A percentile compares a stretch with the other conserved stretches of the same genome.
phyloP scores from a whole-genome alignment of 2,329 filamentous ascomycete species.

The Microdochium bolleyi region DNA sequence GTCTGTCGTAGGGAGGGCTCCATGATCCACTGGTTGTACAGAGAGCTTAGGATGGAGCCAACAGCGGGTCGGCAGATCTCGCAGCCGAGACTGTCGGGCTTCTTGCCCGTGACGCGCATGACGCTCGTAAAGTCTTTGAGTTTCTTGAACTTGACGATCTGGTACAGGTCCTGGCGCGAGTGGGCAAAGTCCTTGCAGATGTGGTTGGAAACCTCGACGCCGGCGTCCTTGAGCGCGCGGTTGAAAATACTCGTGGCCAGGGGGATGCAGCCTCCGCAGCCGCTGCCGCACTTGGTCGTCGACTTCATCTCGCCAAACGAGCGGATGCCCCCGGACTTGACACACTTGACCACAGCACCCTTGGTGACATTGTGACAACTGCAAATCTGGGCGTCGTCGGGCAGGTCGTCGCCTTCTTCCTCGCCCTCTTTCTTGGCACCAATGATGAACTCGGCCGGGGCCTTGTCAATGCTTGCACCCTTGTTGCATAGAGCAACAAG shows the following conservation, averaged over 20 bases:
- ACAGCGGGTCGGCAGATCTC: constrained; percentile 81
- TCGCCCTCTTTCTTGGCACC: constrained; percentile 68
- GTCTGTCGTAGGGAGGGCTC: constrained; percentile 62
- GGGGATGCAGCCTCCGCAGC: constrained; percentile 85
- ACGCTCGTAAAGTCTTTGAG: constrained; percentile 65
- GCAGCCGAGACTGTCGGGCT: constrained; percentile 67
- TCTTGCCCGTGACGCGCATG: constrained; percentile 70
- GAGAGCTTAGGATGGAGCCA: constrained; percentile 69
- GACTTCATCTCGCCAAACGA: constrained; percentile 70
- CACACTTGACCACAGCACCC: constrained; percentile 40
- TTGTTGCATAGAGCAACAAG: constrained; percentile 80
- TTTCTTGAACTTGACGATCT: constrained; percentile 77
- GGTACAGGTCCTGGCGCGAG: constrained; percentile 82
- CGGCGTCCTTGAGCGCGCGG: constrained; percentile 77
- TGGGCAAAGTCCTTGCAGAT: constrained; percentile 78
- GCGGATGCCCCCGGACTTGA: constrained; percentile 41
- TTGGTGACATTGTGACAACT: constrained; percentile 92
- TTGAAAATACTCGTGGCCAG: constrained; percentile 87
- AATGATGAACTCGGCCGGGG: constrained; percentile 76
- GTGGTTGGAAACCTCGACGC: constrained; percentile 80
- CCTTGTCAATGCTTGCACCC: constrained; percentile 69
- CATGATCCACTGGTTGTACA: constrained; percentile 81
- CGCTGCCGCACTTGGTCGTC: constrained; percentile 86
- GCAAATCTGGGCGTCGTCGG: constrained; percentile 82
- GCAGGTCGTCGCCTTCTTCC: constrained; percentile 67